Conservation (phyloP, 495 filamentous ascomycete species). For the Neurospora sp. region DNA sequence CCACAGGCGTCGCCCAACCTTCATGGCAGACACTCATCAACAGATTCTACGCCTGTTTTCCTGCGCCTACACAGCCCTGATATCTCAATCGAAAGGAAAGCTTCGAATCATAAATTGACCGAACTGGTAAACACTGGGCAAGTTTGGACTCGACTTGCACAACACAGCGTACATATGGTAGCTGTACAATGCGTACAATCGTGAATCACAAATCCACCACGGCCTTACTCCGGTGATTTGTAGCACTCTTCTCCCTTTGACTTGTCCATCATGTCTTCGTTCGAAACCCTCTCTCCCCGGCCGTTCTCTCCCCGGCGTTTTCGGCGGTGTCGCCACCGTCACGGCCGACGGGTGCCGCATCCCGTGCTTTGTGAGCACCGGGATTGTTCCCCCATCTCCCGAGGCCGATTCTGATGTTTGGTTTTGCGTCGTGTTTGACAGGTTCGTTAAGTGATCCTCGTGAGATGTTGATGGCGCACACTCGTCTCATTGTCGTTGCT, state of each 20-base stretch:
- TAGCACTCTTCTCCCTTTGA: constrained; percentile 2
- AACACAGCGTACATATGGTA: not conserved
- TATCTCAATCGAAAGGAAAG: not conserved
- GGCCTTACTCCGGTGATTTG: constrained; percentile 28
- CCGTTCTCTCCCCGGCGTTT: not conserved
- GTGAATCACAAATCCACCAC: constrained; percentile 2
- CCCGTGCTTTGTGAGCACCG: not conserved
- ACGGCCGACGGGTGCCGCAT: not conserved
- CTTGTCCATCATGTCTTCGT: not conserved
- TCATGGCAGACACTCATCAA: not conserved
- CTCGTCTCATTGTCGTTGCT: not conserved
- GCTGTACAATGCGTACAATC: not conserved
- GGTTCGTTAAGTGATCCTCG: not conserved
- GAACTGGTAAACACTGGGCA: not conserved
- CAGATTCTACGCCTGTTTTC: not conserved
- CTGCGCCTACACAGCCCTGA: not conserved
- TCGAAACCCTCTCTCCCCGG: not conserved
- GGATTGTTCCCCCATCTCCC: not conserved
- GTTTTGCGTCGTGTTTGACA: not conserved
- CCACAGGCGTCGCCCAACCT: not conserved
- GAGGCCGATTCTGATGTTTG: not conserved
- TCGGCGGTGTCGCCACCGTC: not conserved
- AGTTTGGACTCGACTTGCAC: not conserved
- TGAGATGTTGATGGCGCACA: not conserved
- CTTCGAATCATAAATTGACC: not conserved